phyloP scores from a whole-genome alignment of 2,329 filamentous ascomycete genomes.

The Paracorniculantispora psalliotae region DNA sequence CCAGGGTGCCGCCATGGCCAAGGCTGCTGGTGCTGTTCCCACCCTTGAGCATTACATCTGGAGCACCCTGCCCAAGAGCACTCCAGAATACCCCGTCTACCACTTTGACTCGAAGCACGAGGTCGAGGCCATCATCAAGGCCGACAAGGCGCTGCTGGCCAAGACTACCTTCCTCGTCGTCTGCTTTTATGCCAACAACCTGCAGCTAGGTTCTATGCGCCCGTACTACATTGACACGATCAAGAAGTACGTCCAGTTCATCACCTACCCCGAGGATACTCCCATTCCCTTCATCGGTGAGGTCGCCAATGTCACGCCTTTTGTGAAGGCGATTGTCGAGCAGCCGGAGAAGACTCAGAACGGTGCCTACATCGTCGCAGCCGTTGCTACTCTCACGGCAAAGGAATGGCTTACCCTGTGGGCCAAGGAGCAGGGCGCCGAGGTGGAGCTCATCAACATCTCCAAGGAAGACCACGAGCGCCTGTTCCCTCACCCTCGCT shows the following conservation, averaged over 20 bases:
- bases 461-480: background rate
- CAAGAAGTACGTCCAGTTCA: conserved; percentile 26
- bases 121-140: conserved; percentile 36
- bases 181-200: conserved; percentile 31
- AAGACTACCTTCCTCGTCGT: conserved; percentile 39
- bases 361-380: conserved; percentile 26
- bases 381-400: conserved; percentile 20
- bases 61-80: conserved; percentile 37
- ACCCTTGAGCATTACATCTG: conserved; percentile 41
- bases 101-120: conserved; percentile 40
- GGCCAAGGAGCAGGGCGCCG: conserved; percentile 15
- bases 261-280: conserved; percentile 20
- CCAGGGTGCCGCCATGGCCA: conserved; percentile 38
- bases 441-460: background rate
- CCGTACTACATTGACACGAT: conserved; percentile 14
- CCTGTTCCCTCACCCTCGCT: background rate
- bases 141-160: conserved; percentile 24
- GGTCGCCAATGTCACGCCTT: conserved; percentile 28
- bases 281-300: conserved; percentile 28
- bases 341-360: conserved; percentile 25
- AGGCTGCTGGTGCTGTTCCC: conserved; percentile 31
- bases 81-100: conserved; percentile 29
- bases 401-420: conserved; percentile 27
- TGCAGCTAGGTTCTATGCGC: conserved; percentile 17
- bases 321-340: conserved; percentile 27